Evolutionary conservation across 2,329 filamentous ascomycete genomes (phyloP).

Genomic region (Alternaria brassicicola): DNA sequence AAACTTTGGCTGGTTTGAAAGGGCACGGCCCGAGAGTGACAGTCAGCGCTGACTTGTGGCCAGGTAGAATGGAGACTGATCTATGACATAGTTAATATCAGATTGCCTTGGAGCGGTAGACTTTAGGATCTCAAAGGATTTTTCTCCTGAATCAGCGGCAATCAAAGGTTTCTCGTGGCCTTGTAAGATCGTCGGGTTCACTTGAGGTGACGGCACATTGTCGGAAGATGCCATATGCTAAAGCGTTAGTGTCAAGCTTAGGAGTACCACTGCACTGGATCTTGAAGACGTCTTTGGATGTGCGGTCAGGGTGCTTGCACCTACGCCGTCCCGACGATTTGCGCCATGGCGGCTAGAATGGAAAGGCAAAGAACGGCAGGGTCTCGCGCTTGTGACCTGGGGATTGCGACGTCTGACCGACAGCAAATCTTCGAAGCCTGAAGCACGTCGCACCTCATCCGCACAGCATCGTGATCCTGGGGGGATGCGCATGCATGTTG

Average conservation of each 20-base stretch:
- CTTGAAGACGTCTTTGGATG: background rate
- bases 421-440: background rate
- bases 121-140: background rate
- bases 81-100: background rate
- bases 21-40: background rate
- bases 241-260: background rate
- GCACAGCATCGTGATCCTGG: background rate
- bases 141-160: background rate
- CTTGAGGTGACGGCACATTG: background rate
- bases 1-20: background rate
- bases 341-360: background rate
- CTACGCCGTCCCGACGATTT: background rate
- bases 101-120: background rate
- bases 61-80: background rate
- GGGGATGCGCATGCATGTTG: background rate
- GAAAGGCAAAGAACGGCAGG: background rate
- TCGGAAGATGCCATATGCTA: background rate
- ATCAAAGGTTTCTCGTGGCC: background rate
- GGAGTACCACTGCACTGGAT: background rate
- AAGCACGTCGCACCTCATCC: background rate
- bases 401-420: background rate
- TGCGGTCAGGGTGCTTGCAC: background rate
- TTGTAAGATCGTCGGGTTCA: background rate
- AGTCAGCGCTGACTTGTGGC: background rate
- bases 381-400: background rate